A percentile compares a stretch with the other conserved stretches of the same genome.
phyloP scores from a whole-genome alignment of 345 rosid species.

The Salix arbutifolia region DNA sequence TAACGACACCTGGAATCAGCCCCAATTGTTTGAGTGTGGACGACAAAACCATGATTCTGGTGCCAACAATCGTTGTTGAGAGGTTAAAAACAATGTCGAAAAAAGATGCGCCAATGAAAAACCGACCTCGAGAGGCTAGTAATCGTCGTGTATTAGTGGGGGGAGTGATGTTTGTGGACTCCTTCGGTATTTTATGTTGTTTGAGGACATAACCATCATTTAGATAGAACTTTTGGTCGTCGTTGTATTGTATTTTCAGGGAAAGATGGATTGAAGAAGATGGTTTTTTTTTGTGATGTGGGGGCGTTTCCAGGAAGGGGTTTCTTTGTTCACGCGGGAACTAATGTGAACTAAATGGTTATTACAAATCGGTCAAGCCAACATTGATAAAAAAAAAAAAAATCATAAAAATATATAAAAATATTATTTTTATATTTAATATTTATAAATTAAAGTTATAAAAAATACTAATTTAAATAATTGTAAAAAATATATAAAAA shows the following conservation, averaged over 20 bases:
- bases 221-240: neutral
- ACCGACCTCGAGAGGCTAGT: conserved; percentile 24
- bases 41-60: conserved; percentile 71
- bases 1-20: conserved; percentile 41
- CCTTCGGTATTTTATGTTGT: conserved; percentile 45
- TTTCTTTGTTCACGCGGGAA: conserved; percentile 20
- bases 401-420: no score
- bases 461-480: no score
- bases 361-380: neutral
- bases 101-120: conserved; percentile 49
- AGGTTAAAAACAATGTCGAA: conserved; percentile 63
- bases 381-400: no score
- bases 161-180: conserved; percentile 40
- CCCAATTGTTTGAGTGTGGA: conserved; percentile 56
- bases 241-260: neutral
- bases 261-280: neutral
- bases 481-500: no score
- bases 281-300: neutral
- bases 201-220: conserved; percentile 33
- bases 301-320: no score
- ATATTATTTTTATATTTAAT: no score
- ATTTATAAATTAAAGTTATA: no score
- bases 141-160: conserved; percentile 24
- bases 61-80: conserved; percentile 62
- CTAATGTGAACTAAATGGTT: conserved; percentile 2